These are phyloP conservation scores for Pleurotus ostreatus DNA, from an alignment of 768 basidiomycete species.

Conservation along the genomic window DNA sequence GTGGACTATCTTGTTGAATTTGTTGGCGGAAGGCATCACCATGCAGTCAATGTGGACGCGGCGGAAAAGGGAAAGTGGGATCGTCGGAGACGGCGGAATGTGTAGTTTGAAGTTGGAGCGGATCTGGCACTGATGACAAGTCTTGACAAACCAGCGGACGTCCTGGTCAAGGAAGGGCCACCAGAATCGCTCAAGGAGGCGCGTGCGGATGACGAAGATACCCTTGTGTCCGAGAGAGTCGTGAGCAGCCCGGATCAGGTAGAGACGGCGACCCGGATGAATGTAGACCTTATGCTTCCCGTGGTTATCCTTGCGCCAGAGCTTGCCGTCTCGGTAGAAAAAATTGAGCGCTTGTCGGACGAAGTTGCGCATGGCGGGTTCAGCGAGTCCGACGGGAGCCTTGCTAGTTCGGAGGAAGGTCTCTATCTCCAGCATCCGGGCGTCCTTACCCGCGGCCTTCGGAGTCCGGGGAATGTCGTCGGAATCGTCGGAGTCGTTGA, in stretches of 20 bases:
- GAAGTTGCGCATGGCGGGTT: neutral
- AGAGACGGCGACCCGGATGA: conserved; percentile 7
- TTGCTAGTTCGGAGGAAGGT: too few relatives aligned
- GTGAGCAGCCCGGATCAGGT: conserved; percentile 19
- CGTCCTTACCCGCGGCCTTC: too few relatives aligned
- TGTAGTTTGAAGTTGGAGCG: conserved; percentile 1
- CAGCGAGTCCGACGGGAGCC: neutral
- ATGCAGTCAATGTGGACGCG: neutral
- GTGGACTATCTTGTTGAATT: too few relatives aligned
- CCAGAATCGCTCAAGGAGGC: conserved; percentile 23
- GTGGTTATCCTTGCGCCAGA: conserved; percentile 19
- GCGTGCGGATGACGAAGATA: conserved; percentile 15
- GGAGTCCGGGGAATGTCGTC: too few relatives aligned
- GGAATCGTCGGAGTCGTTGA: too few relatives aligned
- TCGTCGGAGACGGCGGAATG: conserved; percentile 14
- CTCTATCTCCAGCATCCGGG: too few relatives aligned
- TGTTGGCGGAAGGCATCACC: conserved; percentile 5
- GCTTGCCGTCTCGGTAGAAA: neutral
- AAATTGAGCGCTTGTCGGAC: neutral
- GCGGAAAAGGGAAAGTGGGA: conserved; percentile 22
- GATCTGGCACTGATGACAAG: conserved; percentile 27
- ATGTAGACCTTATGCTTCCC: conserved; percentile 21
- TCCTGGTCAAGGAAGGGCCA: conserved; percentile 24
- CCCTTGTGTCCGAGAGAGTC: conserved; percentile 24
- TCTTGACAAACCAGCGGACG: conserved; percentile 19